Conservation (phyloP, 73 alveolate genomes). For the Breviolum minutum region DNA sequence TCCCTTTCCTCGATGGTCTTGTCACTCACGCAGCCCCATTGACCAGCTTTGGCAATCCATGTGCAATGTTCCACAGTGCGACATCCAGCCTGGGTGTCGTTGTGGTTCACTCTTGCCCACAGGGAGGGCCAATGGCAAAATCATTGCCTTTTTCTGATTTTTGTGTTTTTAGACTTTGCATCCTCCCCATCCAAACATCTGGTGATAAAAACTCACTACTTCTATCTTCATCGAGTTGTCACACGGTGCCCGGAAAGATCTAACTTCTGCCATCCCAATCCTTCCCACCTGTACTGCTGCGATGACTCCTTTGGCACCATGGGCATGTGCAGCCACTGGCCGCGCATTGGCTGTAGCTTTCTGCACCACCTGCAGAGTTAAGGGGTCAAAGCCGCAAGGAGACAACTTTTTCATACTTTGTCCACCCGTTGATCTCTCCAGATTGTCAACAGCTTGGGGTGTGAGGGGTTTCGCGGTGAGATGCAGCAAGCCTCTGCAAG, state of each 20-base stretch:
- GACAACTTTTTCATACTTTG: neutral
- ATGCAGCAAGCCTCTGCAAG: conserved; percentile 22
- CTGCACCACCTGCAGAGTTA: conserved; percentile 12
- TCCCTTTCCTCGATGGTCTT: conserved; percentile 49
- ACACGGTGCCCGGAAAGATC: neutral
- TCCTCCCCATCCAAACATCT: too few relatives aligned
- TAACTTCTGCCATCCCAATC: neutral
- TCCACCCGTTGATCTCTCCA: too few relatives aligned
- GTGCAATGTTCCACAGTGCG: conserved; percentile 94
- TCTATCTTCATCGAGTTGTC: too few relatives aligned
- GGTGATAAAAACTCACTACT: too few relatives aligned
- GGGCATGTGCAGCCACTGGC: conserved; percentile 94
- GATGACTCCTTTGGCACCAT: conserved; percentile 89
- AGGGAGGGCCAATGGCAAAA: too few relatives aligned
- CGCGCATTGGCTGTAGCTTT: conserved; percentile 17
- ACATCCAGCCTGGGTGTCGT: conserved; percentile 79
- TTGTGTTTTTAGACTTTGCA: neutral
- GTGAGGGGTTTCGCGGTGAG: too few relatives aligned
- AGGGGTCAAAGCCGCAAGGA: neutral
- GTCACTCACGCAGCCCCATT: conserved; percentile 86
- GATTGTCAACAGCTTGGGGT: too few relatives aligned
- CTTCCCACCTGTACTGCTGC: conserved; percentile 44
- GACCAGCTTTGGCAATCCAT: conserved; percentile 91
- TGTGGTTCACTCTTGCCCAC: too few relatives aligned
- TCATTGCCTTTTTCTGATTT: too few relatives aligned